phyloP scores from a whole-genome alignment of 306 rosid genomes.

The Acacia confusa region DNA sequence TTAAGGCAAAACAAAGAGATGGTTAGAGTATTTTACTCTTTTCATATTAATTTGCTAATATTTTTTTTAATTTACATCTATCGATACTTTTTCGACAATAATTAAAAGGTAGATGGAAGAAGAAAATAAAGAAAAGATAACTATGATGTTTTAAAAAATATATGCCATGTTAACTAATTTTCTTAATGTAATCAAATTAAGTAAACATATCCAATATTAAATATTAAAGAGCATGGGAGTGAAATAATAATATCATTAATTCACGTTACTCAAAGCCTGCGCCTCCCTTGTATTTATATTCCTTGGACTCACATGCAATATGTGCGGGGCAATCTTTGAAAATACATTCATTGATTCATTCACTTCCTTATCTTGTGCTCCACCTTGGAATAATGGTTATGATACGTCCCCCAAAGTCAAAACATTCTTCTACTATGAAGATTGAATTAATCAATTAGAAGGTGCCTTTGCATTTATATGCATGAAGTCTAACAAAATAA shows the following conservation, averaged over 20 bases:
- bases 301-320: neutral
- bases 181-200: no score
- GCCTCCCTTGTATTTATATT: neutral
- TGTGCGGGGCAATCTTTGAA: neutral
- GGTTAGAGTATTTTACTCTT: no score
- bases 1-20: no score
- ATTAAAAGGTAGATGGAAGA: fast-evolving
- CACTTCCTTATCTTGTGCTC: neutral
- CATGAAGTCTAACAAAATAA: neutral
- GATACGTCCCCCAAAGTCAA: neutral
- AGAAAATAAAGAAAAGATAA: no score
- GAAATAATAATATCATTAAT: no score
- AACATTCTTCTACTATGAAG: neutral
- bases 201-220: no score
- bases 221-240: fast-evolving
- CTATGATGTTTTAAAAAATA: no score
- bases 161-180: no score
- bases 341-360: neutral
- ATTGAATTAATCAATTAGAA: neutral
- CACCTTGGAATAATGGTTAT: neutral
- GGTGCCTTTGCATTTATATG: neutral
- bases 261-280: neutral
- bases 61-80: no score
- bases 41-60: no score
- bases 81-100: no score